phyloP scores from a whole-genome alignment of 2,329 filamentous ascomycete species.

The Diplodia sapinea region DNA sequence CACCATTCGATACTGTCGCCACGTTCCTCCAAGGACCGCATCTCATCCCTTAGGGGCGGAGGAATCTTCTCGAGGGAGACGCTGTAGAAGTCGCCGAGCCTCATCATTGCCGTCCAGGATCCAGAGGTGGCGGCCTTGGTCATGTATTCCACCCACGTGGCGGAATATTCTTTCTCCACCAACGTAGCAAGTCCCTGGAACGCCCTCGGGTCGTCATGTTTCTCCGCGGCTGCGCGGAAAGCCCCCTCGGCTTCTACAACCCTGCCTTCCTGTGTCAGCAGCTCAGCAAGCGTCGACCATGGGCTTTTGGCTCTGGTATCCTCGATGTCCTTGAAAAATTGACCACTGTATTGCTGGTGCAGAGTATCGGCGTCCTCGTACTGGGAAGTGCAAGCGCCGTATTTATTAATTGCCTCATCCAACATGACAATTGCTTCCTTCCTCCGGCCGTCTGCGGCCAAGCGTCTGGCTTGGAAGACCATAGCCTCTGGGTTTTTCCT shows the following conservation, averaged over 20 bases:
- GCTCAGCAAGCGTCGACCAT: neutral
- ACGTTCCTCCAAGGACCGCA: neutral
- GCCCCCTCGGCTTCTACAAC: slow-evolving; percentile 39
- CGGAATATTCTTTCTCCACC: slow-evolving; percentile 35
- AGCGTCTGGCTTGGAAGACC: slow-evolving; percentile 1
- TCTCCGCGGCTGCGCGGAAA: slow-evolving; percentile 45
- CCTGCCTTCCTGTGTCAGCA: neutral
- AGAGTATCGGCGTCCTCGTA: slow-evolving; percentile 1
- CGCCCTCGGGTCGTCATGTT: slow-evolving; percentile 52
- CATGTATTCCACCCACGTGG: slow-evolving; percentile 51
- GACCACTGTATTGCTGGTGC: slow-evolving; percentile 6
- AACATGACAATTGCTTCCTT: neutral
- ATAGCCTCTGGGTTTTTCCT: neutral
- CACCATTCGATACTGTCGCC: neutral
- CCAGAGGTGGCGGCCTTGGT: slow-evolving; percentile 53
- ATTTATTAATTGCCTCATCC: neutral
- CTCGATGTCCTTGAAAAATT: neutral
- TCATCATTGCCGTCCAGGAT: slow-evolving; percentile 45
- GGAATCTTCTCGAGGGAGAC: slow-evolving; percentile 11
- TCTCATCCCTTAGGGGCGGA: neutral
- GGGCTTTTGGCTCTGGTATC: neutral
- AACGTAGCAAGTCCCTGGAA: slow-evolving; percentile 46
- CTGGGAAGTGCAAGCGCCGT: neutral
- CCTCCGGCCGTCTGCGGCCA: neutral
- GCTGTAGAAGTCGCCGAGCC: slow-evolving; percentile 51